Percentiles rank a stretch among this genome's conserved stretches.
Conservation (phyloP, 2,329 filamentous ascomycete genomes). For the Botrytis aclada region DNA sequence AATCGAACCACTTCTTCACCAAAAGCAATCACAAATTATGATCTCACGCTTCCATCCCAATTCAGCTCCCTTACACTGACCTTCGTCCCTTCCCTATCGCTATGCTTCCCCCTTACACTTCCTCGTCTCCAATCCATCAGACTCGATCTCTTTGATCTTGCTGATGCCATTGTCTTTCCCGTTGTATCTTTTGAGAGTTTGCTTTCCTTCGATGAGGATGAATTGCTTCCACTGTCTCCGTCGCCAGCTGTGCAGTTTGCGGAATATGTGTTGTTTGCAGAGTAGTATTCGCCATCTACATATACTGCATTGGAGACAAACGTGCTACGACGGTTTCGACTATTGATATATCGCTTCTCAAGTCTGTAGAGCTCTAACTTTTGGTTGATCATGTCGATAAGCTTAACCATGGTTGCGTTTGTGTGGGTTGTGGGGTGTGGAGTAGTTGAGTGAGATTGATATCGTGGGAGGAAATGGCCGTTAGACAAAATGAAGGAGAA, state of each 20-base stretch:
- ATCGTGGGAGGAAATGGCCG: slow-evolving; percentile 1
- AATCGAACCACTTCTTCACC: not conserved
- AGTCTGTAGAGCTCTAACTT: slow-evolving; percentile 90
- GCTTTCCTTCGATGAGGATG: slow-evolving; percentile 7
- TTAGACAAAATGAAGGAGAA: not conserved
- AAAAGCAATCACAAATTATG: not conserved
- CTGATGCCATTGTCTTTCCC: slow-evolving; percentile 14
- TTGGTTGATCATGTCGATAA: slow-evolving; percentile 60
- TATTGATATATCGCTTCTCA: slow-evolving; percentile 90
- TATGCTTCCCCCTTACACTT: slow-evolving; percentile 9
- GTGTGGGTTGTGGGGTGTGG: slow-evolving; percentile 6
- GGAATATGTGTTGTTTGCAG: slow-evolving; percentile 8
- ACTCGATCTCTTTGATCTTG: slow-evolving; percentile 16
- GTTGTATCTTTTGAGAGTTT: slow-evolving; percentile 15
- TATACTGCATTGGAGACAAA: slow-evolving; percentile 89
- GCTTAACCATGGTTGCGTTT: slow-evolving; percentile 37
- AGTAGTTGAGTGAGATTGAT: not conserved
- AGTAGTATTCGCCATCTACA: slow-evolving; percentile 83
- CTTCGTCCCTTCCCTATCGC: slow-evolving; percentile 5
- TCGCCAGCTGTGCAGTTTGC: slow-evolving; percentile 18
- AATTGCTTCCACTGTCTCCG: slow-evolving; percentile 13
- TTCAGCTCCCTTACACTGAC: slow-evolving; percentile 16
- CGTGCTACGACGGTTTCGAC: slow-evolving; percentile 79
- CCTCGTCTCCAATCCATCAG: slow-evolving; percentile 19
- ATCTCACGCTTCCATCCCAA: slow-evolving; percentile 19